Base-by-base conservation (phyloP, 2,329 filamentous ascomycete species). In the Penicillium sp. region DNA sequence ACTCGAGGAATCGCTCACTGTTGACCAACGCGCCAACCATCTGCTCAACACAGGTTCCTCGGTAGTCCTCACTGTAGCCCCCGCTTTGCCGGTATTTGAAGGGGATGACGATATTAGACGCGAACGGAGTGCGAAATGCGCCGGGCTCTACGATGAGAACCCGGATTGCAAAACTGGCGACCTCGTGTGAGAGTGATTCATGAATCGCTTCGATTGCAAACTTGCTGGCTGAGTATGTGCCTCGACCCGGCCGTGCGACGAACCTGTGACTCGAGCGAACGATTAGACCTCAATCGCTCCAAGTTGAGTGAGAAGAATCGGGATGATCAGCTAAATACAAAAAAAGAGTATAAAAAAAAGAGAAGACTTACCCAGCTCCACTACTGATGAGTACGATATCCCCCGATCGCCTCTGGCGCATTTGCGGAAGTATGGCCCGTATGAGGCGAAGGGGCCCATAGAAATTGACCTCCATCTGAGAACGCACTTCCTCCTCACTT, bases 341-440 rank as follows among this genome's bases (percentile, higher is more conserved):
- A 18, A 18, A 18, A 18, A 18, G 18, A 18, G 18, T 18, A 18
- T 3, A 18, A 18, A 18, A 18, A 18, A 18, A 18, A 18, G 18
- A 18, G 18, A 18, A 18, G 18, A 55, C 48, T 68, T 72, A 77
- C 35, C 73, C 76, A 0, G 65, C 75, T 3, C 78, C 53, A 41
- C 74, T 77, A 33, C 73, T 73, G 54, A 80, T 72, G 2, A 70
- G 74, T 9, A 73, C 72, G 1, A 80, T 56, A 3, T 60, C 64
- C 1, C 70, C 70, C 4, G 55, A 55, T 24, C 47, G 51, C 48
- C 63, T 64, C 25, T 53, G 43, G 1, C 73, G 66, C 55, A 75
- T 66, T 26, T 66, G 56, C 1, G 67, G 71, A 1, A 75, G 54
- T 18, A 69, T 47, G 9, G 68, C 62, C 7, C 63, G 66, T 4